Evolutionary conservation across 257 asterid genomes (phyloP).

Genomic region (Voacanga thouarsii): DNA sequence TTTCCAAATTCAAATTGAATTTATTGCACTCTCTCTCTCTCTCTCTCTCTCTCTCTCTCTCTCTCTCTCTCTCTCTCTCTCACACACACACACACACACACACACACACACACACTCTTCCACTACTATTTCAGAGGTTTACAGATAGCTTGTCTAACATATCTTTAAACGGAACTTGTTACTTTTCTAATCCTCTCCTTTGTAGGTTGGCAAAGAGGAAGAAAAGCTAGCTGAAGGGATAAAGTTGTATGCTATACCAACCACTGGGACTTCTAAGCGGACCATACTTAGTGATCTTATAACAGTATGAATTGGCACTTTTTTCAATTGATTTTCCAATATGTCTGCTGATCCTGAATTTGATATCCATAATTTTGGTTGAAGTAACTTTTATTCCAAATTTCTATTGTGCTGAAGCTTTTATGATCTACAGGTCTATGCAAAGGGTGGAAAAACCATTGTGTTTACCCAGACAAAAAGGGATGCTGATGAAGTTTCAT

Average conservation of each 20-base stretch:
- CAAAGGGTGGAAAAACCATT: slow-evolving; percentile 88
- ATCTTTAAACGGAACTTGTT: not conserved
- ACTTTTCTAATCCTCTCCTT: slow-evolving; percentile 13
- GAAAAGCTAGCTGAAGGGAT: slow-evolving; percentile 91
- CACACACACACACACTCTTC: too few relatives aligned
- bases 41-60: not conserved
- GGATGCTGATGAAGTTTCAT: slow-evolving; percentile 95
- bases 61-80: not conserved
- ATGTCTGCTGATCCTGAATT: not conserved
- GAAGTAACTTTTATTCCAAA: not conserved
- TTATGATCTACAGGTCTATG: slow-evolving; percentile 58
- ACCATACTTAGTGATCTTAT: slow-evolving; percentile 75
- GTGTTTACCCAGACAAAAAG: slow-evolving; percentile 90
- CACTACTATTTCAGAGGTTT: not conserved
- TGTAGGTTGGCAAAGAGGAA: slow-evolving; percentile 74
- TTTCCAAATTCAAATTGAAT: not conserved
- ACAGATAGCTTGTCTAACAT: not conserved
- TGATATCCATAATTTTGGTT: not conserved
- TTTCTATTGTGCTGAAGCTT: not conserved
- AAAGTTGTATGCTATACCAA: slow-evolving; percentile 67
- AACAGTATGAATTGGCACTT: slow-evolving; percentile 42
- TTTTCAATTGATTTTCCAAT: not conserved
- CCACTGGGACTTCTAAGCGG: slow-evolving; percentile 64
- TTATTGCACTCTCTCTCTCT: not conserved
- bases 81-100: too few relatives aligned